A percentile compares a stretch with the other conserved stretches of the same genome.
phyloP scores from a whole-genome alignment of 805 yeast species.

The Kurtzmaniella cleridarum region DNA sequence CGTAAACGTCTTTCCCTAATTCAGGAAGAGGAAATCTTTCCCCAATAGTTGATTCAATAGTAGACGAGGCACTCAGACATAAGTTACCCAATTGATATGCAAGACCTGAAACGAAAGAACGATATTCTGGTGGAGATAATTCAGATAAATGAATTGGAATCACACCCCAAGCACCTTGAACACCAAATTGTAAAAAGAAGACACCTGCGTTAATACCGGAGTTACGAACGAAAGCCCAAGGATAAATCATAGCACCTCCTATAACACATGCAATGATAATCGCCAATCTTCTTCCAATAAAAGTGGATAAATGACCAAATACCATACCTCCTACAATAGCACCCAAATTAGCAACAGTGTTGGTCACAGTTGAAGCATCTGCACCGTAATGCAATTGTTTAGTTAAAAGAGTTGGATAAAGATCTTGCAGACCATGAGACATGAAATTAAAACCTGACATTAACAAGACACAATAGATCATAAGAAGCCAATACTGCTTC shows the following conservation, averaged over 20 bases:
- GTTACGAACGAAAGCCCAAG: conserved; percentile 28
- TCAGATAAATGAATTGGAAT: conserved; percentile 59
- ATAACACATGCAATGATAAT: conserved; percentile 27
- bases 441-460: conserved; percentile 39
- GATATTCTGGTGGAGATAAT: conserved; percentile 56
- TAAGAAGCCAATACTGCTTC: conserved; percentile 54
- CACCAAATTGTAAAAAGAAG: conserved; percentile 57
- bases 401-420: conserved; percentile 36
- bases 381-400: conserved; percentile 26
- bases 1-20: conserved; percentile 20
- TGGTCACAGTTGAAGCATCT: conserved; percentile 34
- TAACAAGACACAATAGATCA: conserved; percentile 49
- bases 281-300: conserved; percentile 32
- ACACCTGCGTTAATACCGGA: conserved; percentile 52
- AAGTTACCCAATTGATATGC: conserved; percentile 67
- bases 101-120: conserved; percentile 58
- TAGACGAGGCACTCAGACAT: conserved; percentile 61
- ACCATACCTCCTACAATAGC: conserved; percentile 36
- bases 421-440: conserved; percentile 39
- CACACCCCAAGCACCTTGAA: conserved; percentile 70
- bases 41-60: conserved; percentile 64
- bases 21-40: conserved; percentile 38
- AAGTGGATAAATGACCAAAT: conserved; percentile 40
- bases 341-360: conserved; percentile 37
- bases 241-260: conserved; percentile 37